A percentile compares a stretch with the other conserved stretches of the same genome.
Conservation (phyloP, 2,329 filamentous ascomycete genomes). For the Paecilomyces sp. region DNA sequence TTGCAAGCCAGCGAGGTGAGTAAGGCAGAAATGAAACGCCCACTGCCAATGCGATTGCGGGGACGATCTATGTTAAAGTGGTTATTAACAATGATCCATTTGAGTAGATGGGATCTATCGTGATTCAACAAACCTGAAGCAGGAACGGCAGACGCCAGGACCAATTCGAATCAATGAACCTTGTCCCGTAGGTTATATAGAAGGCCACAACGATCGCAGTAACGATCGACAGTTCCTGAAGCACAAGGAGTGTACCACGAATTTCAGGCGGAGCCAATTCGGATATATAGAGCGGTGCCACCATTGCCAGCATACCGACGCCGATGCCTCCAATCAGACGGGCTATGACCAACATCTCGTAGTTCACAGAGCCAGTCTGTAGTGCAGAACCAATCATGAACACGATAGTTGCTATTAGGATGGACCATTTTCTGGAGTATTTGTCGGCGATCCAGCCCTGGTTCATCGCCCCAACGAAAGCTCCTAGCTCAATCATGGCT, state of each 20-base stretch:
- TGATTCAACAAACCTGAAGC: background rate
- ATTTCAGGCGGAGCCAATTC: conserved; percentile 28
- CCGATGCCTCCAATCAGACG: conserved; percentile 32
- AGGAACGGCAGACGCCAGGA: conserved; percentile 32
- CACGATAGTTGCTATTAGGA: conserved; percentile 21
- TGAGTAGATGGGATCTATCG: background rate
- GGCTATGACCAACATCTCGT: conserved; percentile 23
- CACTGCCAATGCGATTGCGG: conserved; percentile 19
- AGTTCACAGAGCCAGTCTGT: conserved; percentile 19
- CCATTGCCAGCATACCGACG: conserved; percentile 29
- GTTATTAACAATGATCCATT: background rate
- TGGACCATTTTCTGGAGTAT: conserved; percentile 37
- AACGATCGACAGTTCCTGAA: conserved; percentile 11
- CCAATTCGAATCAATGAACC: conserved; percentile 29
- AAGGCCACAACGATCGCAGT: conserved; percentile 8
- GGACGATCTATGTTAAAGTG: conserved; percentile 27
- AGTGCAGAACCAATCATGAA: conserved; percentile 41
- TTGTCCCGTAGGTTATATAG: conserved; percentile 21
- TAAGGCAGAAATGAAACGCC: conserved; percentile 41
- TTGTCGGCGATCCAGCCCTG: conserved; percentile 35
- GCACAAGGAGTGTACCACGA: conserved; percentile 12
- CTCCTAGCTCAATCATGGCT: conserved; percentile 43
- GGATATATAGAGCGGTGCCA: conserved; percentile 29
- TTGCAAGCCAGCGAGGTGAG: conserved; percentile 47
- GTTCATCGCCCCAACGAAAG: conserved; percentile 26